Evolutionary conservation across 2,329 filamentous ascomycete species (phyloP), one percentile per base, ranked within the genome.

Genomic region (Diaporthe longicolla): DNA sequence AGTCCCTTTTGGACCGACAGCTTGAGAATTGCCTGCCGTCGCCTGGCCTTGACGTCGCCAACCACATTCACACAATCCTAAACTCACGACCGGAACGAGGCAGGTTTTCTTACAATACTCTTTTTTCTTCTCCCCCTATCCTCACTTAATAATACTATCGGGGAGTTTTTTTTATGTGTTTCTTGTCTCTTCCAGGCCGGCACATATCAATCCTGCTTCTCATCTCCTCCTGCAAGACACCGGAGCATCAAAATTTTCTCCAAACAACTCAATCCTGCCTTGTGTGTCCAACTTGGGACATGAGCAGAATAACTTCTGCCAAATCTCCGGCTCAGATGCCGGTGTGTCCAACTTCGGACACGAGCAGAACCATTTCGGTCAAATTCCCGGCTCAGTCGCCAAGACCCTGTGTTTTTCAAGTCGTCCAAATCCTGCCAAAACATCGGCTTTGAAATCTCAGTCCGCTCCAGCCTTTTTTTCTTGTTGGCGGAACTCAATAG

Each of bases 81-180:
- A 11, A 40, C 57, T 54, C 70, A 63, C 70, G 19, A 13, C 57
- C 17, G 57, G 32, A 29, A 35, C 19, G 11, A 24, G 45, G 35
- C 70, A 52, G 11, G 13, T 35, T 55, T 43, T 26, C 19, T 54
- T 54, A 37, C 7, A 19, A 71, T 71, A 54, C 69, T 71, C 40
- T 4, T 11, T 58, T 58, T 71, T 50, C 54, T 52, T 37, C 21
- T 61, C n/a, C n/a, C n/a, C n/a, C n/a, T 2, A 40, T 54, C 37
- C 13, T 13, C 37, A 40, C 10, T 4, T 54, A 61, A 29, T 15
- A 9, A 63, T 71, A 45, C 40, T 43, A 7, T 43, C 17, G n/a
- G n/a, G n/a, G n/a, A n/a, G n/a, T 61, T 37, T 43, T 69, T 54
- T 43, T 54, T 54, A 32, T 61, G 13, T 15, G 40, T 43, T 43